Base-by-base conservation (phyloP, 1,284 basidiomycete genomes). In the Cryptococcus sp. region DNA sequence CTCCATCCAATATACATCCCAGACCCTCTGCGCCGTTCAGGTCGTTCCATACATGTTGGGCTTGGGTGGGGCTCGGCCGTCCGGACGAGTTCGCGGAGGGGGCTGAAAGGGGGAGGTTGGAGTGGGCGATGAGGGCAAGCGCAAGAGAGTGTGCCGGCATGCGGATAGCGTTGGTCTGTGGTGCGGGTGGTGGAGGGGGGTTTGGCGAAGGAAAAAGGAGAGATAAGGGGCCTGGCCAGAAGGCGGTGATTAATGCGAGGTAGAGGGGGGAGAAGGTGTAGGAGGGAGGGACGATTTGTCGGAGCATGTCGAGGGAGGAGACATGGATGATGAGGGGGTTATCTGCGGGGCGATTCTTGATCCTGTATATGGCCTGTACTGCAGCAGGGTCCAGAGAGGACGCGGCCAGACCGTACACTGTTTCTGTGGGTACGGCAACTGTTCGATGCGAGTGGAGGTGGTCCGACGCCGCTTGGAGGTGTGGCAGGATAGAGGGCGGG, bases 261-360 rank as follows among this genome's bases (percentile, higher is more conserved):
- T 94, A 95, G 3, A 86, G 79, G 21, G 65, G 73, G 1, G 89
- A 82, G 6, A 88, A 76, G 13, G 65, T 65, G 68, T 87, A 90
- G 40, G 73, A 72, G 12, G 80, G 67, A 0, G 89, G 88, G 9
- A 97, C 81, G 65, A 95, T 80, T 2, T 82, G 79, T 9, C 76
- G 73, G 18, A 97, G 83, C 94, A 98, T 98, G 46, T 81, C 69
- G 16, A 84, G 78, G 1, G 91, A 92, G 6, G 90, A 91, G 58
- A 99, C 85, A 77, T 99, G 96, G 35, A 97, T 91, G 79, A 99
- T 99, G 52, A 99, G 82, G 0, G 96, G 96, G 74, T 99, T 99
- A 77, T 99, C 96, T 3, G 88, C 80, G 1, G 96, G 96, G 46
- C 96, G 82, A 40, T 92, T 89, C 72, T 99, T 99, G 56, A 89